A percentile compares a stretch with the other conserved stretches of the same genome.
phyloP scores from a whole-genome alignment of 1,284 basidiomycete genomes.

The Puccinia novopanici region DNA sequence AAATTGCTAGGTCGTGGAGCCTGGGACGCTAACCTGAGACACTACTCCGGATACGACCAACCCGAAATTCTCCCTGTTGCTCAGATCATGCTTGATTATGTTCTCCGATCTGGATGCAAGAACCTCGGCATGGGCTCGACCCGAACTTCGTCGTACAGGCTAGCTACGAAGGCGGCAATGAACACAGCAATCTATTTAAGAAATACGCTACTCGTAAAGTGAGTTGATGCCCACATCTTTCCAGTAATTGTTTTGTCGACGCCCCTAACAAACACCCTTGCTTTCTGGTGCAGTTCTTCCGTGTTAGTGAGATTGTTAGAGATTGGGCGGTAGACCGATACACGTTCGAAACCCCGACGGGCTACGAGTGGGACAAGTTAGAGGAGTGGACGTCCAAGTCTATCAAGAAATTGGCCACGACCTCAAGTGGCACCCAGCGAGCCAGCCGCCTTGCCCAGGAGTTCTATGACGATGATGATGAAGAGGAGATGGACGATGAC shows the following conservation, averaged over 20 bases:
- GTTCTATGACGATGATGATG: neutral
- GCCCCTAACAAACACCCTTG: neutral
- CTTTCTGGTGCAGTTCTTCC: slow-evolving; percentile 33
- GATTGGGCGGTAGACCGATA: slow-evolving; percentile 45
- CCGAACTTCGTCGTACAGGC: slow-evolving; percentile 30
- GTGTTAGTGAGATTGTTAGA: slow-evolving; percentile 42
- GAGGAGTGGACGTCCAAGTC: slow-evolving; percentile 33
- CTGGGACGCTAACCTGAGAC: slow-evolving; percentile 86
- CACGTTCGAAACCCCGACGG: slow-evolving; percentile 40
- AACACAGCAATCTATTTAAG: slow-evolving; percentile 45
- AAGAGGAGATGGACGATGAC: neutral
- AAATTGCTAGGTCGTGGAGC: slow-evolving; percentile 77
- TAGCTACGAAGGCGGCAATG: slow-evolving; percentile 45
- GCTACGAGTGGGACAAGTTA: slow-evolving; percentile 42
- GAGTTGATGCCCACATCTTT: neutral
- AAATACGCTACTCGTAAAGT: slow-evolving; percentile 50
- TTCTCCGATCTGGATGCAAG: slow-evolving; percentile 65
- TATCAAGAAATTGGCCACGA: neutral
- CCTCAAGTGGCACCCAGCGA: neutral
- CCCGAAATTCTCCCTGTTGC: slow-evolving; percentile 80
- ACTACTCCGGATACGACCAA: slow-evolving; percentile 88
- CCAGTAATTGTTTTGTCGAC: neutral
- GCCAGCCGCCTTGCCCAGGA: neutral
- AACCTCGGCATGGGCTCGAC: slow-evolving; percentile 26
- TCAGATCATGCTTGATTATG: slow-evolving; percentile 89